phyloP scores from a whole-genome alignment of 2,329 filamentous ascomycete species.

The Pseudocercospora fuligena region DNA sequence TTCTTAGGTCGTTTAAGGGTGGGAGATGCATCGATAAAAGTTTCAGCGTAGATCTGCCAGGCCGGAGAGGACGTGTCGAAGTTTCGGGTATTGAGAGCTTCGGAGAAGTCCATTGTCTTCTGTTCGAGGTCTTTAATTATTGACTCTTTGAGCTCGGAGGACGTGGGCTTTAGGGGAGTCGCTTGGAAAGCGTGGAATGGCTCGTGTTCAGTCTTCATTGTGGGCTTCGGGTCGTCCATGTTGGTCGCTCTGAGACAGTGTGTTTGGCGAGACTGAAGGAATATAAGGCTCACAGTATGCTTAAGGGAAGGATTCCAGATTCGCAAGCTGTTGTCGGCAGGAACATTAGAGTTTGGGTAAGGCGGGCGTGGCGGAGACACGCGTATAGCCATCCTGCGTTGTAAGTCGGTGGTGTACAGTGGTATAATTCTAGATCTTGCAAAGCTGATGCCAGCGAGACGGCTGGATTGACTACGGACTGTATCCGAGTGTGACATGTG shows the following conservation, averaged over 20 bases:
- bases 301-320: not conserved
- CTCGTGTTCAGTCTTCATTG: not conserved
- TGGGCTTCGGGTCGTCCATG: too few species aligned
- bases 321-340: not conserved
- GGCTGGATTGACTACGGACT: not conserved
- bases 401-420: not conserved
- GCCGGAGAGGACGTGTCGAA: not conserved
- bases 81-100: conserved; percentile 1
- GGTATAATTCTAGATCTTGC: too few species aligned
- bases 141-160: not conserved
- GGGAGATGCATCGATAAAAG: not conserved
- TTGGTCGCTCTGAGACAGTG: too few species aligned
- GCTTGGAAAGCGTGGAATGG: not conserved
- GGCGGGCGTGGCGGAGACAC: not conserved
- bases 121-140: conserved; percentile 3
- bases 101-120: not conserved
- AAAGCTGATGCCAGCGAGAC: not conserved
- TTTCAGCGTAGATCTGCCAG: not conserved
- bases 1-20: not conserved
- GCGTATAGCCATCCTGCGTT: not conserved
- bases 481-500: not conserved
- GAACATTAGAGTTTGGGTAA: not conserved
- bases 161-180: not conserved
- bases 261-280: not conserved
- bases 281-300: not conserved